Conservation (phyloP, 2,329 filamentous ascomycete species). For the Lachnellula arida region DNA sequence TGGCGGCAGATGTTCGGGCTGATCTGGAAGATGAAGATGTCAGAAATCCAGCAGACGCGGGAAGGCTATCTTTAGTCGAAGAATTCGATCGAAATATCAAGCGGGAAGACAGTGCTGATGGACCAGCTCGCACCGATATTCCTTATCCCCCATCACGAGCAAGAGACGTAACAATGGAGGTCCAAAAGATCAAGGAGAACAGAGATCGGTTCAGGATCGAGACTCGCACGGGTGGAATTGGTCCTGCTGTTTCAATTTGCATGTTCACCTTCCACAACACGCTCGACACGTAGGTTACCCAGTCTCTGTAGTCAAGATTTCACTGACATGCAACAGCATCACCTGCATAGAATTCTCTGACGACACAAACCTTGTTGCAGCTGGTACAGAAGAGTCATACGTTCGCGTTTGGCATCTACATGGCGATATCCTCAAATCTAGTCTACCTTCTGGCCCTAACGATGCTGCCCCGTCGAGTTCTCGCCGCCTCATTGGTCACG, state of each 20-base stretch:
- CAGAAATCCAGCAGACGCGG: constrained; percentile 66
- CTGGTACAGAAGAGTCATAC: constrained; percentile 89
- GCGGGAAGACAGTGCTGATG: constrained; percentile 82
- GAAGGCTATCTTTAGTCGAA: constrained; percentile 71
- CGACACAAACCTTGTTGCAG: constrained; percentile 80
- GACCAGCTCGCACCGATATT: constrained; percentile 70
- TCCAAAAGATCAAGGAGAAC: constrained; percentile 89
- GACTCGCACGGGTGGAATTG: constrained; percentile 74
- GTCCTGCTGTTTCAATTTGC: constrained; percentile 79
- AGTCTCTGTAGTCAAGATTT: neutral
- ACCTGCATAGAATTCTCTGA: constrained; percentile 96
- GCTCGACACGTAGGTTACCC: constrained; percentile 69
- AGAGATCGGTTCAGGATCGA: constrained; percentile 89
- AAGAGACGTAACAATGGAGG: constrained; percentile 87
- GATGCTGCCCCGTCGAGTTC: constrained; percentile 64
- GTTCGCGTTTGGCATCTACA: constrained; percentile 92
- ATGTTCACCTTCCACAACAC: constrained; percentile 99
- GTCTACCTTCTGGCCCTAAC: constrained; percentile 55
- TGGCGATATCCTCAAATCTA: constrained; percentile 71
- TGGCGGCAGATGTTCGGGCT: constrained; percentile 79
- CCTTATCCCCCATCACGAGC: constrained; percentile 85
- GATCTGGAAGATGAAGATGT: constrained; percentile 82
- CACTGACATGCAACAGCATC: constrained; percentile 49
- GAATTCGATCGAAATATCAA: constrained; percentile 88
- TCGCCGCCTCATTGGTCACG: constrained; percentile 78